These are phyloP conservation scores for Aspergillus nomiae DNA, from an alignment of 2,329 filamentous ascomycete species.

Conservation along the genomic window DNA sequence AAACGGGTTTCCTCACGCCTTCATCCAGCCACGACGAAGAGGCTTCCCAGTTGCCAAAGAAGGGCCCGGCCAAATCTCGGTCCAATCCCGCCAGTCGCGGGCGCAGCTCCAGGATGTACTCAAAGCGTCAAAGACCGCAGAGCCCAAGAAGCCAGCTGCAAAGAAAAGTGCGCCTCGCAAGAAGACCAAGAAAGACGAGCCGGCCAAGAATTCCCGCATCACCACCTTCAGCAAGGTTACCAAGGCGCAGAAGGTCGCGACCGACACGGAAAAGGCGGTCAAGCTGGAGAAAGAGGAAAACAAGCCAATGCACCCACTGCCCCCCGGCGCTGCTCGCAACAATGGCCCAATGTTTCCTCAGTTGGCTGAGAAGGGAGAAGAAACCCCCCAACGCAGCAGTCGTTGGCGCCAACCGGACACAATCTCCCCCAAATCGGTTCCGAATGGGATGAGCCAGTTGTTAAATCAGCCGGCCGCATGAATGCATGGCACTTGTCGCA, in stretches of 20 bases:
- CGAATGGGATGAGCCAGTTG: conserved; percentile 26
- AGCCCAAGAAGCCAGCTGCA: conserved; percentile 21
- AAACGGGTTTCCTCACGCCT: conserved; percentile 44
- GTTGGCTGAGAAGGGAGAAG: conserved; percentile 20
- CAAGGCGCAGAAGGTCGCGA: conserved; percentile 29
- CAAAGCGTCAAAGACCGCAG: conserved; percentile 17
- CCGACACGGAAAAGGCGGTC: conserved; percentile 23
- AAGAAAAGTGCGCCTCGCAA: conserved; percentile 28
- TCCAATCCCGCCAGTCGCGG: conserved; percentile 36
- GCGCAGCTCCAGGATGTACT: conserved; percentile 30
- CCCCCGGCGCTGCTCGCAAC: conserved; percentile 36
- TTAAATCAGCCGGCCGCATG: conserved; percentile 21
- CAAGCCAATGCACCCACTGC: conserved; percentile 40
- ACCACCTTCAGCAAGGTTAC: conserved; percentile 36
- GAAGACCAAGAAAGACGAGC: conserved; percentile 25
- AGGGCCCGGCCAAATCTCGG: conserved; percentile 14
- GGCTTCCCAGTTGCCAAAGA: conserved; percentile 24
- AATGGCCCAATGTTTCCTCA: conserved; percentile 39
- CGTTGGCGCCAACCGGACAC: conserved; percentile 22
- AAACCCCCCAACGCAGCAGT: conserved; percentile 15
- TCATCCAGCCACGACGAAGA: conserved; percentile 44
- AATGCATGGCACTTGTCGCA: conserved; percentile 1
- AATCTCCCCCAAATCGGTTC: conserved; percentile 26
- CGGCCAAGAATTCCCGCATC: conserved; percentile 31
- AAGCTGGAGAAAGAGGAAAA: conserved; percentile 29